Conservation (phyloP, 805 yeast genomes). For the Ogataea nonfermentans region DNA sequence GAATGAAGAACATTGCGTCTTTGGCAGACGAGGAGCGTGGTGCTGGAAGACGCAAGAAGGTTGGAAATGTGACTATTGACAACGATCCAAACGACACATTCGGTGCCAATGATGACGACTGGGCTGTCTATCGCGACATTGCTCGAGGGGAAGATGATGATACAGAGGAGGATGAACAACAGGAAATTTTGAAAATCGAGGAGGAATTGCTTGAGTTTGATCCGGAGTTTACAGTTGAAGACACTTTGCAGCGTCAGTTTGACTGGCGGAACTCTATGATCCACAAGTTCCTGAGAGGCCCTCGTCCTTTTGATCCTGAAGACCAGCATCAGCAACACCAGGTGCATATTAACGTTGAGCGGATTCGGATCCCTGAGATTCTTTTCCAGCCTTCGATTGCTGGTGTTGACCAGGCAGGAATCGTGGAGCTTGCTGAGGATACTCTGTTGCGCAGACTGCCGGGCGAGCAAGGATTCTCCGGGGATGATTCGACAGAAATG, state of each 20-base stretch:
- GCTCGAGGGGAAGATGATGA: constrained; percentile 76
- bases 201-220: constrained; percentile 76
- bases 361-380: constrained; percentile 90
- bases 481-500: constrained; percentile 47
- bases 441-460: constrained; percentile 60
- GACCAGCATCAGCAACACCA: constrained; percentile 86
- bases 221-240: constrained; percentile 82
- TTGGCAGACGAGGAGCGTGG: constrained; percentile 64
- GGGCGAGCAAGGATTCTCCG: constrained; percentile 48
- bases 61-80: constrained; percentile 66
- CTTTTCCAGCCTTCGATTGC: constrained; percentile 90
- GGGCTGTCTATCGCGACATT: constrained; percentile 87
- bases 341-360: constrained; percentile 83
- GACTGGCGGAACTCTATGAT: constrained; percentile 82
- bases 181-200: constrained; percentile 60
- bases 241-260: constrained; percentile 73
- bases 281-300: constrained; percentile 88
- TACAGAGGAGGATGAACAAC: constrained; percentile 71
- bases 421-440: constrained; percentile 73
- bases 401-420: constrained; percentile 94
- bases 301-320: constrained; percentile 79
- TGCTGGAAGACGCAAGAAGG: constrained; percentile 41
- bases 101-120: constrained; percentile 94
- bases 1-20: constrained; percentile 89
- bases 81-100: constrained; percentile 92